Percentiles rank a stretch among this genome's conserved stretches.
Conservation (phyloP, 352 stramenopile genomes). For the Blastocystis sp. region DNA sequence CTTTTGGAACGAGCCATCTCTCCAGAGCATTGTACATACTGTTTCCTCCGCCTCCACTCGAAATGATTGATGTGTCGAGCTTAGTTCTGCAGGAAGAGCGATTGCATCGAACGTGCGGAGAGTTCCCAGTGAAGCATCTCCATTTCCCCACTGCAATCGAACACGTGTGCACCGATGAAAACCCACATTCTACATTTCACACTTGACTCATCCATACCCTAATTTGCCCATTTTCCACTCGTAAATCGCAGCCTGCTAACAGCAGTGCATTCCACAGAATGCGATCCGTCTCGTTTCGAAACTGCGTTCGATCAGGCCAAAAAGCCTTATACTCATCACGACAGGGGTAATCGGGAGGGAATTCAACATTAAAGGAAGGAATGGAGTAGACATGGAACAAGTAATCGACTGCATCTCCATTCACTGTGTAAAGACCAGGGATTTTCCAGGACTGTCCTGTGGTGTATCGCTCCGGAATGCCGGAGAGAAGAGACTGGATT, state of each 20-base stretch:
- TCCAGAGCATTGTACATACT: background rate
- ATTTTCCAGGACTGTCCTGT: constrained; percentile 27
- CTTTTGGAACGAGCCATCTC: background rate
- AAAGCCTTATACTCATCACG: background rate
- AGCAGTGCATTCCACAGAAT: background rate
- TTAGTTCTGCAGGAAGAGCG: background rate
- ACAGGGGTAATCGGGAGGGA: background rate
- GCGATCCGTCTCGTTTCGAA: background rate
- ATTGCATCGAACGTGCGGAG: background rate
- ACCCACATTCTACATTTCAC: constrained; percentile 21
- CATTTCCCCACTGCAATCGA: background rate
- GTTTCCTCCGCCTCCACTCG: background rate
- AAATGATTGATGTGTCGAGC: background rate
- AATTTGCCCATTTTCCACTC: background rate
- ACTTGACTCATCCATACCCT: background rate
- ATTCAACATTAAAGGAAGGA: background rate
- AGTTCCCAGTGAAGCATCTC: background rate
- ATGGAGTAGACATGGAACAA: background rate
- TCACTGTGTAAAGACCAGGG: constrained; percentile 26
- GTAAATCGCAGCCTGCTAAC: background rate
- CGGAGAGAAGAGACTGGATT: background rate
- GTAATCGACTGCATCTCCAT: constrained; percentile 41
- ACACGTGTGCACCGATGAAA: background rate
- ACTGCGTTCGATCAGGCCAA: background rate
- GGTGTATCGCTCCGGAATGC: background rate